These are phyloP conservation scores for Mucor saturninus DNA, from an alignment of 371 early-diverging fungal species.

Conservation along the genomic window DNA sequence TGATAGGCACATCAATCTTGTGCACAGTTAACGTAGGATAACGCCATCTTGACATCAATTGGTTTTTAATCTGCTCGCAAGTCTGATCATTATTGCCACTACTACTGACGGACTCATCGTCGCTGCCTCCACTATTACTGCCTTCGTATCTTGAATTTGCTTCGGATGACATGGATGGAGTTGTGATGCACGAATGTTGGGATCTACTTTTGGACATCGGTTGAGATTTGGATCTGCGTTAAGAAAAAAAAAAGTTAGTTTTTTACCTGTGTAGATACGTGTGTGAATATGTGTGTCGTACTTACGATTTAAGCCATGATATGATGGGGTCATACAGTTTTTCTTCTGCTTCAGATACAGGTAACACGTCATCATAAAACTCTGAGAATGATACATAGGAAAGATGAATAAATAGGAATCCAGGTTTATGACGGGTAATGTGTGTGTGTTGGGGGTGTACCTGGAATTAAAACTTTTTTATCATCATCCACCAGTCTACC, in stretches of 20 bases:
- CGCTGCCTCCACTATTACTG: conserved; percentile 12
- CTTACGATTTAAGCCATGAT: conserved; percentile 50
- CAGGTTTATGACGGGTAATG: background rate
- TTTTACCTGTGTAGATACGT: conserved; percentile 11
- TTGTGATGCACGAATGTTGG: conserved; percentile 40
- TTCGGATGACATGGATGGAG: conserved; percentile 25
- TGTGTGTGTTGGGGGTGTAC: conserved; percentile 30
- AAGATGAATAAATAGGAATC: conserved; percentile 1
- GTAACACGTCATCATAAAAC: conserved; percentile 64
- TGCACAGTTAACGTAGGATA: conserved; percentile 82
- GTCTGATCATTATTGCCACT: conserved; percentile 24
- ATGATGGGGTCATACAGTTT: conserved; percentile 60
- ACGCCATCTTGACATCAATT: conserved; percentile 81
- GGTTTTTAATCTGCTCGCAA: conserved; percentile 47
- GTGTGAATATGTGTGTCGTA: background rate
- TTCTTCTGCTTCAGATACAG: conserved; percentile 57
- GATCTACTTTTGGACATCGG: conserved; percentile 24
- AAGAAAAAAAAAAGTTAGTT: conserved; percentile 5
- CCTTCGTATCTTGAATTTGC: conserved; percentile 11
- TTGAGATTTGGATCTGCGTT: conserved; percentile 17
- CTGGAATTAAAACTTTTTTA: conserved; percentile 73
- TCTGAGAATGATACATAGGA: conserved; percentile 34
- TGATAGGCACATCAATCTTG: conserved; percentile 76
- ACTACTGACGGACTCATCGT: conserved; percentile 25
- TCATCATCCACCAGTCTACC: conserved; percentile 62